These are phyloP conservation scores for Rhodotorula sp. DNA, from an alignment of 1,284 basidiomycete species.

Conservation along the genomic window DNA sequence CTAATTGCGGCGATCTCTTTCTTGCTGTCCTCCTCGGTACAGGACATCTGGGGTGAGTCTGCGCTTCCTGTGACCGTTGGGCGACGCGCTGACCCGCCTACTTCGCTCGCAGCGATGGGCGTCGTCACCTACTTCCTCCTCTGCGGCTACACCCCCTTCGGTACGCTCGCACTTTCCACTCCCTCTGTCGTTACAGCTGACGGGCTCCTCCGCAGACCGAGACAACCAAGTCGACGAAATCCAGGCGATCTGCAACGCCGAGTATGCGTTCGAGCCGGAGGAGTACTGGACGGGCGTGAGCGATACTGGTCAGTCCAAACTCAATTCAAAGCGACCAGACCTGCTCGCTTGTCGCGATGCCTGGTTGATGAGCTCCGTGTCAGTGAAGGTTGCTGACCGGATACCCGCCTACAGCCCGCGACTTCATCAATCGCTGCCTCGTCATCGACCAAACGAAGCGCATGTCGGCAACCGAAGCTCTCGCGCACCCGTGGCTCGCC, in stretches of 20 bases:
- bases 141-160: constrained; percentile 68
- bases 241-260: constrained; percentile 84
- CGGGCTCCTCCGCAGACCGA: constrained; percentile 73
- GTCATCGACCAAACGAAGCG: constrained; percentile 75
- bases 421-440: constrained; percentile 76
- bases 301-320: constrained; percentile 46
- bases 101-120: constrained; percentile 65
- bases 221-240: constrained; percentile 54
- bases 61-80: background rate
- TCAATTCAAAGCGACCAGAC: constrained; percentile 17
- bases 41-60: constrained; percentile 48
- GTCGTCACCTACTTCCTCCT: constrained; percentile 88
- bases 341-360: background rate
- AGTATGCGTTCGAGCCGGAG: constrained; percentile 82
- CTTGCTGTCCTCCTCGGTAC: background rate
- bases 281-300: constrained; percentile 45
- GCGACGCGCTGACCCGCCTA: background rate
- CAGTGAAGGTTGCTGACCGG: too few species aligned
- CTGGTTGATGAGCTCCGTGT: too few species aligned
- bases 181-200: constrained; percentile 15
- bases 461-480: constrained; percentile 64
- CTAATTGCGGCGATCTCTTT: too few species aligned
- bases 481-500: constrained; percentile 75
- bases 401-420: constrained; percentile 71
- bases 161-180: background rate